Conservation (phyloP, 2,329 filamentous ascomycete genomes). For the Septoria linicola region DNA sequence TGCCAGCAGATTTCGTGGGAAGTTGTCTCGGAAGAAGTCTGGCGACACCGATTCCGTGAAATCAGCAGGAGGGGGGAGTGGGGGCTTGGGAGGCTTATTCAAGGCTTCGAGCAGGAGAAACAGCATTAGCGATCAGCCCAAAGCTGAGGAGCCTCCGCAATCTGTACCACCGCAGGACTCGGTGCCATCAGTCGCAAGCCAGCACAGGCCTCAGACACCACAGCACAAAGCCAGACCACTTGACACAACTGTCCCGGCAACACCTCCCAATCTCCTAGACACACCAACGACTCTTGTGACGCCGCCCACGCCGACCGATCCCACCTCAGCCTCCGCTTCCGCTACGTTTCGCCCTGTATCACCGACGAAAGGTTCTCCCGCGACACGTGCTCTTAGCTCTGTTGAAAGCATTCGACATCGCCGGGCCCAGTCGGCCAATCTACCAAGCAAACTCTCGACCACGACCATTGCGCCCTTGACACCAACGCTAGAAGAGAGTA, state of each 20-base stretch:
- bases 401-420: constrained; percentile 37
- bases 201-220: constrained; percentile 28
- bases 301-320: constrained; percentile 61
- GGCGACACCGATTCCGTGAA: constrained; percentile 41
- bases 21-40: constrained; percentile 53
- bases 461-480: constrained; percentile 70
- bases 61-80: constrained; percentile 44
- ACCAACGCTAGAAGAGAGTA: constrained; percentile 71
- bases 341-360: constrained; percentile 26
- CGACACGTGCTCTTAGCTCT: constrained; percentile 26
- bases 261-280: constrained; percentile 44
- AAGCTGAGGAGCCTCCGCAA: background rate
- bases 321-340: constrained; percentile 15
- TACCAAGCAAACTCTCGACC: constrained; percentile 83
- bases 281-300: constrained; percentile 61
- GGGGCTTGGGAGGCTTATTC: constrained; percentile 46
- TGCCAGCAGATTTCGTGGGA: constrained; percentile 68
- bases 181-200: constrained; percentile 8
- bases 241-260: constrained; percentile 38
- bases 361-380: constrained; percentile 48
- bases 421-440: constrained; percentile 34
- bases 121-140: constrained; percentile 38
- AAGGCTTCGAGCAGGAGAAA: constrained; percentile 40
- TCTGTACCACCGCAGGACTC: constrained; percentile 2
- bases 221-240: constrained; percentile 31